These are phyloP conservation scores for Telfairia occidentalis DNA, from an alignment of 331 rosid genomes.

Conservation along the genomic window DNA sequence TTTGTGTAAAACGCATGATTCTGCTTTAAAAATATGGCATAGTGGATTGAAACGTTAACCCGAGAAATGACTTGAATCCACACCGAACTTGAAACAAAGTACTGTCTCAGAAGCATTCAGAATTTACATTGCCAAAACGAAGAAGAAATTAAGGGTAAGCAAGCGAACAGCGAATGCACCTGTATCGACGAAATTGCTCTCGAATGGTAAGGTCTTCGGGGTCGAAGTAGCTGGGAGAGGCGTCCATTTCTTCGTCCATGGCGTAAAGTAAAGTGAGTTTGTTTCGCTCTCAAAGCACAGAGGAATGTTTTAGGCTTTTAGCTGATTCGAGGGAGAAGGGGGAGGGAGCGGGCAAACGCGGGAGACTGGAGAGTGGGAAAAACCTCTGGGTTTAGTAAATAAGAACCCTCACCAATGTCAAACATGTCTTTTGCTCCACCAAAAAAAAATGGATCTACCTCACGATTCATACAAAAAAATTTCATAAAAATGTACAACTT, in stretches of 20 bases:
- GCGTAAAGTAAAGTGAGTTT: not conserved
- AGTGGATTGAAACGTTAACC: not conserved
- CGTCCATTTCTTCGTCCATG: conserved; percentile 12
- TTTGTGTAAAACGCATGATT: too few species aligned
- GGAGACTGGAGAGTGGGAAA: not conserved
- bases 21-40: too few species aligned
- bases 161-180: conserved; percentile 23
- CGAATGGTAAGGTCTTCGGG: conserved; percentile 52
- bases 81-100: not conserved
- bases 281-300: not conserved
- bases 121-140: not conserved
- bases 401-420: not conserved
- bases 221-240: conserved; percentile 36
- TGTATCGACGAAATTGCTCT: conserved; percentile 58
- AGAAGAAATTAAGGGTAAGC: not conserved
- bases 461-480: too few species aligned
- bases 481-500: too few species aligned
- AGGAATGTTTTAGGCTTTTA: not conserved
- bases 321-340: not conserved
- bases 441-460: too few species aligned
- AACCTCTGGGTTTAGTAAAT: not conserved
- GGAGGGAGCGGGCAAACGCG: not conserved
- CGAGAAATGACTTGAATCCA: not conserved
- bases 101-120: not conserved
- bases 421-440: not conserved